Evolutionary conservation across 2,329 filamentous ascomycete species (phyloP), one percentile per base, ranked within the genome.

Genomic region (Nemania abortiva): DNA sequence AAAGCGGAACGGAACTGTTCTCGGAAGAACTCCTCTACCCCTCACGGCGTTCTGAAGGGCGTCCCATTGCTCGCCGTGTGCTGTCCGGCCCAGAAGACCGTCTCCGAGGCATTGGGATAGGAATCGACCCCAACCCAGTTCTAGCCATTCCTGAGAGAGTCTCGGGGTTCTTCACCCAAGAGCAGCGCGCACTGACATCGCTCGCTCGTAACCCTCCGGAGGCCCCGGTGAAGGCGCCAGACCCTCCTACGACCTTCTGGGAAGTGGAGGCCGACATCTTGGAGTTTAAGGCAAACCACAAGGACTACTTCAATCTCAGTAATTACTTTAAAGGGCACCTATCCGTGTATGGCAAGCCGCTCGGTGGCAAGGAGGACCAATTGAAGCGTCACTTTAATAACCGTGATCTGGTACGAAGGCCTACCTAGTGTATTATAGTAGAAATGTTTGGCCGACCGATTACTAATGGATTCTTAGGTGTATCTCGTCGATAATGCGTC

Each of bases 401-500:
- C 34, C n/a, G 58, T 49, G 47, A 37, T 18, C 37, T 60, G 11
- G 47, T 54, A n/a, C 39, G 6, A 22, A n/a, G 2, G 7, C 4
- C 13, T 31, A 6, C 27, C 34, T n/a, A 27, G 34, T 15, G 10
- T 7, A 50, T 9, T n/a, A n/a, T 45, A 45, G 5, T 18, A 24
- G 20, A 20, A 15, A 50, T 6, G 9, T 37, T 49, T 6, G n/a
- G 27, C 24, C 20, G 24, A 45, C n/a, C 6, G 53, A 49, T 6
- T 10, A 22, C 42, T 61, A 42, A 66, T 31, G 13, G 15, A 5
- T 6, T 52, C 10, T 18, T 10, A 77, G 74, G 70, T 73, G 6
- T 78, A 75, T 63, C 70, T 79, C 9, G 74, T 77, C 1, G 77
- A 79, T 53, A 79, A 79, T 57, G 75, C 70, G 1, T 66, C 64